Percentiles rank a stretch among this genome's conserved stretches.
Evolutionary conservation across 2,329 filamentous ascomycete species (phyloP).

Genomic region (Juglanconis sp.): DNA sequence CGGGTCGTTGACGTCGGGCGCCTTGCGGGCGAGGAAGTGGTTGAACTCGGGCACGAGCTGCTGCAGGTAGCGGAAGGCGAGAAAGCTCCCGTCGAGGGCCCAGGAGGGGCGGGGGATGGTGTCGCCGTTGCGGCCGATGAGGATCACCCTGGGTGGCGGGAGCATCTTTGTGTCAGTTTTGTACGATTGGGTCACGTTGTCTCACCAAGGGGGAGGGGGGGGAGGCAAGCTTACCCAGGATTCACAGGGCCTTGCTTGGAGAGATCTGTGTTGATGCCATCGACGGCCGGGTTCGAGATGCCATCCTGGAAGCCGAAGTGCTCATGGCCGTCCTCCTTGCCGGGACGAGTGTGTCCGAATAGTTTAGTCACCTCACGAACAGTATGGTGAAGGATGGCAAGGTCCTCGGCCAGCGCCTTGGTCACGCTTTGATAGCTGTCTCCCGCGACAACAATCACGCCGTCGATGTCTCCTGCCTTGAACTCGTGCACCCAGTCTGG

Average conservation of each 20-base stretch:
- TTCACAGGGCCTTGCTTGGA: slow-evolving; percentile 30
- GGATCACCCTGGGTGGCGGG: slow-evolving; percentile 26
- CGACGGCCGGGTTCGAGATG: slow-evolving; percentile 37
- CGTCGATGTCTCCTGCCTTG: slow-evolving; percentile 31
- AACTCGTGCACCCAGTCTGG: slow-evolving; percentile 29
- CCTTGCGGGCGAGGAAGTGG: slow-evolving; percentile 33
- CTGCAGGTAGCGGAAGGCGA: slow-evolving; percentile 40
- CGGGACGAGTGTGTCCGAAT: slow-evolving; percentile 32
- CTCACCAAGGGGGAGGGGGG: not conserved
- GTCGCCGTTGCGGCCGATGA: slow-evolving; percentile 36
- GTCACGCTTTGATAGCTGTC: slow-evolving; percentile 26
- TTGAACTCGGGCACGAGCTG: slow-evolving; percentile 44
- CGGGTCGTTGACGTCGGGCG: slow-evolving; percentile 23
- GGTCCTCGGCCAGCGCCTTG: slow-evolving; percentile 27
- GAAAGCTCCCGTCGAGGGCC: slow-evolving; percentile 42
- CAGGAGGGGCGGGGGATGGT: slow-evolving; percentile 29
- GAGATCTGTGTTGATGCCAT: slow-evolving; percentile 29
- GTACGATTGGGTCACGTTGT: not conserved
- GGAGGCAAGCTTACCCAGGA: slow-evolving; percentile 20
- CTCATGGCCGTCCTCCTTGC: slow-evolving; percentile 32
- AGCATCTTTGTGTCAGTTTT: too few species aligned
- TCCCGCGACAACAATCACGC: slow-evolving; percentile 33
- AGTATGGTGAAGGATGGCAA: slow-evolving; percentile 27
- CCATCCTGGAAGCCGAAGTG: slow-evolving; percentile 43
- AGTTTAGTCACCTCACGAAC: slow-evolving; percentile 30